These are phyloP conservation scores for Boletus eberwhitei DNA, from an alignment of 768 basidiomycete species.

Conservation along the genomic window DNA sequence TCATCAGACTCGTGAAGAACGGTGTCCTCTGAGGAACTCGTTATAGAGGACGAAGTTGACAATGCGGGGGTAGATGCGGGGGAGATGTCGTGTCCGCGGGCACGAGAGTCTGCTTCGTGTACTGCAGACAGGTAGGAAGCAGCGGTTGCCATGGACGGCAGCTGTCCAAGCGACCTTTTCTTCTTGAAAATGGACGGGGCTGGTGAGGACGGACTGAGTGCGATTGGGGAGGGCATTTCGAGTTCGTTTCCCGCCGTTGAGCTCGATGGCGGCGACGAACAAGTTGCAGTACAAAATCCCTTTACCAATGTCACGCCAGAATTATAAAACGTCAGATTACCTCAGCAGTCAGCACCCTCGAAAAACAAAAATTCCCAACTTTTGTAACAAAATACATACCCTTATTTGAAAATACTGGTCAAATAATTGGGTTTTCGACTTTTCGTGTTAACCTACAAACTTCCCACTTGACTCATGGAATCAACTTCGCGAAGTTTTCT, in stretches of 20 bases:
- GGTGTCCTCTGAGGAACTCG: constrained; percentile 66
- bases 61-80: constrained; percentile 68
- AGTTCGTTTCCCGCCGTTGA: constrained; percentile 3
- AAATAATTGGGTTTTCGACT: not conserved
- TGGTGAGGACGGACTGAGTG: constrained; percentile 49
- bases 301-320: constrained; percentile 15
- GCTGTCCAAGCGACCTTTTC: constrained; percentile 41
- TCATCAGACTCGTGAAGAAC: constrained; percentile 54
- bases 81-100: constrained; percentile 46
- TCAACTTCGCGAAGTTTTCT: not conserved
- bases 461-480: not conserved
- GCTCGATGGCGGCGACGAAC: constrained; percentile 14
- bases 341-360: constrained; percentile 16
- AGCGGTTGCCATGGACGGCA: constrained; percentile 46
- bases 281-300: constrained; percentile 7
- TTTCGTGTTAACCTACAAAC: not conserved
- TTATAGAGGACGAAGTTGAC: constrained; percentile 71
- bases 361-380: not conserved
- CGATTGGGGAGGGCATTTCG: constrained; percentile 60
- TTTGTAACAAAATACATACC: not conserved
- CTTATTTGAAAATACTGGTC: not conserved
- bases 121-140: constrained; percentile 60
- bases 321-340: constrained; percentile 24
- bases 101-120: constrained; percentile 65
- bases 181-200: constrained; percentile 60